These are phyloP conservation scores for Angomonas ambiguus DNA, from an alignment of 208 protist genomes.

Conservation along the genomic window DNA sequence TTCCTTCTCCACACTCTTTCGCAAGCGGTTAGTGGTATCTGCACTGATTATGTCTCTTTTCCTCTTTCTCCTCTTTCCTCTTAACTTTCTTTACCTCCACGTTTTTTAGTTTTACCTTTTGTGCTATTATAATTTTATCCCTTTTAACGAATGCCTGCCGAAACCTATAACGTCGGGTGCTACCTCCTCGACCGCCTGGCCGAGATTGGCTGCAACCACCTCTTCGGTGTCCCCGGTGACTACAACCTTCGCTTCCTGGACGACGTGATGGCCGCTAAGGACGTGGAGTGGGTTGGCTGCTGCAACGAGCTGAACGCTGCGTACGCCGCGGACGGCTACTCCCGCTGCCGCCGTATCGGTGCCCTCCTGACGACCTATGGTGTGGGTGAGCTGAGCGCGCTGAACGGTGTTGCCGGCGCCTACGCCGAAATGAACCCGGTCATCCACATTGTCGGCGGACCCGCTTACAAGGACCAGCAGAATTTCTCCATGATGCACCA, in stretches of 20 bases:
- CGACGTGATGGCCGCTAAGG: slow-evolving; percentile 25
- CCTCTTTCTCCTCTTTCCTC: background rate
- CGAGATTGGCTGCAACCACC: slow-evolving; percentile 25
- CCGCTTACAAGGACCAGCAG: slow-evolving; percentile 17
- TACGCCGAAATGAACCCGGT: slow-evolving; percentile 29
- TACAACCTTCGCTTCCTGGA: slow-evolving; percentile 52
- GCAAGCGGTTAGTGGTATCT: background rate
- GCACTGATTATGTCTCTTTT: background rate
- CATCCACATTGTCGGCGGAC: slow-evolving; percentile 36
- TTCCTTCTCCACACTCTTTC: too few relatives aligned
- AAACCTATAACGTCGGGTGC: slow-evolving; percentile 38
- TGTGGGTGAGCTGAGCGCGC: slow-evolving; percentile 41
- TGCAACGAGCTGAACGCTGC: slow-evolving; percentile 52
- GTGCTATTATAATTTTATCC: background rate
- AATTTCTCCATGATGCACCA: slow-evolving; percentile 25
- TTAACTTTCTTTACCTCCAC: background rate
- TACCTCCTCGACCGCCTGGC: slow-evolving; percentile 40
- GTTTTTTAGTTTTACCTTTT: slow-evolving; percentile 4
- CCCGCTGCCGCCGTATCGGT: slow-evolving; percentile 38
- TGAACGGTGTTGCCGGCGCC: slow-evolving; percentile 37
- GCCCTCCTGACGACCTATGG: slow-evolving; percentile 48
- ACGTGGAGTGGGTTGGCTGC: slow-evolving; percentile 41
- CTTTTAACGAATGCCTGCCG: slow-evolving; percentile 20
- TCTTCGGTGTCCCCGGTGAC: slow-evolving; percentile 49
- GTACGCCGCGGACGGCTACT: slow-evolving; percentile 43